phyloP scores from a whole-genome alignment of 2,329 filamentous ascomycete genomes.

The Talaromyces pinophilus region DNA sequence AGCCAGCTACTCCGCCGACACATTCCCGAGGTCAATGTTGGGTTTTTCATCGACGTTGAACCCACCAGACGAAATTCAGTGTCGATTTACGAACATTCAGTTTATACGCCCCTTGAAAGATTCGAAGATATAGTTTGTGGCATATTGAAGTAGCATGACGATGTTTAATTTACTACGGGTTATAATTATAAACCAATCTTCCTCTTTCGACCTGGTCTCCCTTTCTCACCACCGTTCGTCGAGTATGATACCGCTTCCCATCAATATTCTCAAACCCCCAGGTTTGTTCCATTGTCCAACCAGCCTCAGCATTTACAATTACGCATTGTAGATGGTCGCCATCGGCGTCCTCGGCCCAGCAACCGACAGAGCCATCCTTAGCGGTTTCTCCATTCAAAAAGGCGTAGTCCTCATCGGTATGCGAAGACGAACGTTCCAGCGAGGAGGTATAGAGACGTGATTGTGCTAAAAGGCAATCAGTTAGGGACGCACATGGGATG shows the following conservation, averaged over 20 bases:
- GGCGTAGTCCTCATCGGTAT: neutral
- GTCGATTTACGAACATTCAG: no score
- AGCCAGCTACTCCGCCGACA: no score
- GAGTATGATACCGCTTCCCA: neutral
- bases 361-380: neutral
- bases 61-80: no score
- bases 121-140: neutral
- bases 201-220: neutral
- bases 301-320: neutral
- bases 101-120: no score
- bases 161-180: neutral
- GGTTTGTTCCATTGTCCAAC: neutral
- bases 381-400: neutral
- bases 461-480: neutral
- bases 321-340: neutral
- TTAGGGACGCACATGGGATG: neutral
- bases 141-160: neutral
- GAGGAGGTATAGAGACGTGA: neutral
- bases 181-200: conserved; percentile 1
- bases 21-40: no score
- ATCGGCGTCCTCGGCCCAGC: neutral
- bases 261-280: neutral
- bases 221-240: neutral
- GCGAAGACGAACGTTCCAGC: neutral
- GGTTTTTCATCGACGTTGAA: no score